Base-by-base conservation (phyloP, 768 basidiomycete genomes). In the Albatrellus ellisii region DNA sequence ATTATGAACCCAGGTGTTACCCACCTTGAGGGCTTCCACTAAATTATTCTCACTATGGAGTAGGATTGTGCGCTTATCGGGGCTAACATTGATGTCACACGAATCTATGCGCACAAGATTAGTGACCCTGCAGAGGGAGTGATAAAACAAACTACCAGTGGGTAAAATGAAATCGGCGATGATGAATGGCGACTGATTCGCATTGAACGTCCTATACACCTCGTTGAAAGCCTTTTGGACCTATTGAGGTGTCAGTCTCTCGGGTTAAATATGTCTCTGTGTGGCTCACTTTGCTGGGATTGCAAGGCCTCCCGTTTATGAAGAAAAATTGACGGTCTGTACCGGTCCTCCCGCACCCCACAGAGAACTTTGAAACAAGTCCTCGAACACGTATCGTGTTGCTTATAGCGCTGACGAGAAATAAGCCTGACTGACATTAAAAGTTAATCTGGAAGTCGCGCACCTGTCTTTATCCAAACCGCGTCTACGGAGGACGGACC, bases 1-100 rank as follows among this genome's bases (percentile, higher is more conserved):
- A 18, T 31, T 28, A 14, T 14, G 26, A 40, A 34, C 11, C 10
- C 43, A 10, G n/a, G 8, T n/a, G 22, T 37, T 27, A 25, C 58
- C 11, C 41, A 89, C 89, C 65, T 86, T 91, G 29, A 98, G 67
- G 0, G 79, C 75, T 2, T 72, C 61, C 0, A 98, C 68, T 14
- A 99, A 61, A 46, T 81, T 82, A 9, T 67, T 68, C 57, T 99
- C 94, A 56, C 79, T 79, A 51, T 97, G 90, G 9, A 99, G 54
- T 39, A 95, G 79, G 27, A 98, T 83, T 0, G 89, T 92, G n/a
- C 94, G 72, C 55, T 98, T 99, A 63, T 98, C 95, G 0, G 95
- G 94, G 47, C 79, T 87, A 45, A 98, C 85, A 47, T 99, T 99
- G 54, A 99, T 77, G 55, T 99, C 95, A 52, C 77, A 86, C 0